Percentiles rank a stretch among this genome's conserved stretches.
Evolutionary conservation across 1,139 yeast genomes (phyloP).

Genomic region (Debaryomyces udenii): DNA sequence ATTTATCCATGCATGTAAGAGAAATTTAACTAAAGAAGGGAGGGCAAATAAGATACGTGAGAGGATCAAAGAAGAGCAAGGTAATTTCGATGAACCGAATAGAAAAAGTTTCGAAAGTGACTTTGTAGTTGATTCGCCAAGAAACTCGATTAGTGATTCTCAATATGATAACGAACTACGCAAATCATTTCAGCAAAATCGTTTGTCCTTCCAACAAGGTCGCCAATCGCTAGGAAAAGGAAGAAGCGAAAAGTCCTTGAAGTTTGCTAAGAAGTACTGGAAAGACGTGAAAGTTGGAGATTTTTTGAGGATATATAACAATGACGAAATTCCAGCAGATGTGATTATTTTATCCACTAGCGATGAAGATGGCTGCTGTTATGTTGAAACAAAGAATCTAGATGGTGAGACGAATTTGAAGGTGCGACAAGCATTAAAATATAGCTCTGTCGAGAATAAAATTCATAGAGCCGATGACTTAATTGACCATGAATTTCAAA

Average conservation of each 20-base stretch:
- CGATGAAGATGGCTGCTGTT: slow-evolving; percentile 57
- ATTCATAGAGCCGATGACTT: slow-evolving; percentile 49
- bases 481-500: slow-evolving; percentile 38
- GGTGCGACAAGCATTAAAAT: slow-evolving; percentile 52
- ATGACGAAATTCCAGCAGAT: slow-evolving; percentile 64
- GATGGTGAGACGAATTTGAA: slow-evolving; percentile 66
- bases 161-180: slow-evolving; percentile 23
- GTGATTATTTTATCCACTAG: slow-evolving; percentile 52
- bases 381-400: slow-evolving; percentile 59
- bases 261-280: slow-evolving; percentile 48
- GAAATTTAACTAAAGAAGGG: slow-evolving; percentile 41
- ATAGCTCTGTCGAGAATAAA: slow-evolving; percentile 36
- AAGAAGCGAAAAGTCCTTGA: slow-evolving; percentile 25
- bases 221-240: slow-evolving; percentile 21
- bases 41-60: slow-evolving; percentile 37
- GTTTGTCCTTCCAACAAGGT: slow-evolving; percentile 27
- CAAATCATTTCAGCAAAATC: background rate
- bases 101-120: slow-evolving; percentile 44
- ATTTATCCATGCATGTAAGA: slow-evolving; percentile 31
- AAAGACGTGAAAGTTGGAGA: slow-evolving; percentile 60
- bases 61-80: slow-evolving; percentile 17
- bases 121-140: slow-evolving; percentile 17
- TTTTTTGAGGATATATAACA: slow-evolving; percentile 51
- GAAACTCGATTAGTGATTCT: slow-evolving; percentile 21
- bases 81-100: slow-evolving; percentile 7